Conservation (phyloP, 83 land plant species). For the Diphasiastrum complanatum region DNA sequence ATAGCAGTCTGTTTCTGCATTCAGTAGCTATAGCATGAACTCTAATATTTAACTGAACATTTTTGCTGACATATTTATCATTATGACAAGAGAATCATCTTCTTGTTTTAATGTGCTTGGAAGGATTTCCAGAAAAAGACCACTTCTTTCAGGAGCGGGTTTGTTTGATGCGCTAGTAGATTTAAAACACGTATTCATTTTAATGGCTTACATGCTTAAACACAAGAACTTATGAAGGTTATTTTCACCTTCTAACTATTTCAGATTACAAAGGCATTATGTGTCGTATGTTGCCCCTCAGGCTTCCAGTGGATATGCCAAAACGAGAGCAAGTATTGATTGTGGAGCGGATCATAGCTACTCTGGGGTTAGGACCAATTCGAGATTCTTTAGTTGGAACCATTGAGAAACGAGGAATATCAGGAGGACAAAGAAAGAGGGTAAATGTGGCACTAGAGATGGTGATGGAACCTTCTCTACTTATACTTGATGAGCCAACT, state of each 20-base stretch:
- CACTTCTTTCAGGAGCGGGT: too few relatives aligned
- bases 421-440: slow-evolving; percentile 96
- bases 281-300: slow-evolving; percentile 23
- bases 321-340: slow-evolving; percentile 67
- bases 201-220: not conserved
- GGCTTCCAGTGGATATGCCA: slow-evolving; percentile 60
- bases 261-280: not conserved
- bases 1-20: too few relatives aligned
- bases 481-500: slow-evolving; percentile 96
- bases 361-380: slow-evolving; percentile 67
- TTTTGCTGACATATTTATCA: too few relatives aligned
- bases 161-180: not conserved
- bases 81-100: too few relatives aligned
- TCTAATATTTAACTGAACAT: too few relatives aligned
- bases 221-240: not conserved
- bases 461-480: slow-evolving; percentile 96
- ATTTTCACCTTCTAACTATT: not conserved
- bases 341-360: slow-evolving; percentile 88
- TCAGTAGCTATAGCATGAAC: too few relatives aligned
- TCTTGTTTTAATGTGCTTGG: too few relatives aligned
- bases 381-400: slow-evolving; percentile 88
- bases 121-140: too few relatives aligned
- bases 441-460: slow-evolving; percentile 96
- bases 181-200: too few relatives aligned
- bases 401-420: slow-evolving; percentile 89